A percentile compares a stretch with the other conserved stretches of the same genome.
Evolutionary conservation across 176 grass and related monocot genomes (phyloP).

Genomic region (Eragrostis nindensis): DNA sequence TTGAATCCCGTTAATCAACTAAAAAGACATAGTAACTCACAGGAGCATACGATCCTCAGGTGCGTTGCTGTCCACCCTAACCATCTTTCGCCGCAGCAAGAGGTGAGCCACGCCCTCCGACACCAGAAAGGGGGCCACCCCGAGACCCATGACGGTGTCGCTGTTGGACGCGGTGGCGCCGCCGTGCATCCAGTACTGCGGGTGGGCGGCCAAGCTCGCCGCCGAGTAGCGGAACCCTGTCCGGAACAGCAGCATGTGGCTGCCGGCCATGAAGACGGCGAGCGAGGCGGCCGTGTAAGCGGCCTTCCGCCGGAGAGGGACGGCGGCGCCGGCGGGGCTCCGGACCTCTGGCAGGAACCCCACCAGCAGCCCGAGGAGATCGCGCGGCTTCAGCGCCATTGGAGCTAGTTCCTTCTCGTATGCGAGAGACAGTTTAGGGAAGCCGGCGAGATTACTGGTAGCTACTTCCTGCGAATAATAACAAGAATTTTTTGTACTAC

Average conservation of each 20-base stretch:
- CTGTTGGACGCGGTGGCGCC: neutral
- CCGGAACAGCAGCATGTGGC: neutral
- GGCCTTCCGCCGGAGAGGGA: neutral
- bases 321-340: neutral
- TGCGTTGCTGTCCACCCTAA: neutral
- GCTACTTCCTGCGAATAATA: too few relatives aligned
- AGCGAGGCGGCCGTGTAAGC: slow-evolving; percentile 18
- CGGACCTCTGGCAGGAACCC: neutral
- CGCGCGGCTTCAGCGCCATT: neutral
- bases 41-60: neutral
- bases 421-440: too few relatives aligned
- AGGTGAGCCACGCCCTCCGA: neutral
- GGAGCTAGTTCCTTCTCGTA: too few relatives aligned
- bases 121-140: neutral
- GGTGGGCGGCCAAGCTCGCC: neutral
- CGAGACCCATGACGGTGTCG: neutral
- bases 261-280: slow-evolving; percentile 10
- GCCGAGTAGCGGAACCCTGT: neutral
- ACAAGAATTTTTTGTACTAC: too few relatives aligned
- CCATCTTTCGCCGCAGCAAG: neutral
- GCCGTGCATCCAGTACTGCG: neutral
- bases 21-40: too few relatives aligned
- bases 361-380: neutral
- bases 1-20: too few relatives aligned
- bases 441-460: too few relatives aligned